Conservation (phyloP, 495 filamentous ascomycete genomes). For the Podospora anserina region DNA sequence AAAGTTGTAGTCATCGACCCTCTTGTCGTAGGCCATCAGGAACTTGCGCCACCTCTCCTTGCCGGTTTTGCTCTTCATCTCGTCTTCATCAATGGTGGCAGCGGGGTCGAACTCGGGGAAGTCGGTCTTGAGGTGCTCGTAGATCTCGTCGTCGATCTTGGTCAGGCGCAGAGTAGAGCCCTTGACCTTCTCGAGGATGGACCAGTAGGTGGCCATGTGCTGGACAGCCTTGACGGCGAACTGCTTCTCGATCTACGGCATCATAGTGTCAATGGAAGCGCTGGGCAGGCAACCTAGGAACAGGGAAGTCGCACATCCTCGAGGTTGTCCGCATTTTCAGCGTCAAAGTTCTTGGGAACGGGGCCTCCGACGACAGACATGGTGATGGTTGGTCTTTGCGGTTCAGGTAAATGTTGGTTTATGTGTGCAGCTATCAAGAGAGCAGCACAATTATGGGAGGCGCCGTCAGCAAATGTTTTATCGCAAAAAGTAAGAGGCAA, state of each 20-base stretch:
- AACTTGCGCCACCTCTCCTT: slow-evolving; percentile 97
- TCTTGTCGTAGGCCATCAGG: slow-evolving; percentile 90
- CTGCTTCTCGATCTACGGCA: slow-evolving; percentile 89
- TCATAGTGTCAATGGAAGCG: not conserved
- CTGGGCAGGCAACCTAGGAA: not conserved
- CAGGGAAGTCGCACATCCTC: slow-evolving; percentile 42
- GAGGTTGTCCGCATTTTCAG: slow-evolving; percentile 47
- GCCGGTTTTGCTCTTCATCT: slow-evolving; percentile 95
- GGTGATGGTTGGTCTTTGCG: slow-evolving; percentile 1
- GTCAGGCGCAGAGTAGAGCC: slow-evolving; percentile 86
- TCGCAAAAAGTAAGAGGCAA: not conserved
- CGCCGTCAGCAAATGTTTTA: not conserved
- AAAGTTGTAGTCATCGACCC: slow-evolving; percentile 93
- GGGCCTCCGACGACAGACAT: slow-evolving; percentile 10
- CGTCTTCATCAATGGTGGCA: slow-evolving; percentile 76
- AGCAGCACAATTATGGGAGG: not conserved
- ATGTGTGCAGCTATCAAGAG: not conserved
- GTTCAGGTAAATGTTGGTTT: not conserved
- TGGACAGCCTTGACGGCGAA: slow-evolving; percentile 98
- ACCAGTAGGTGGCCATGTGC: slow-evolving; percentile 95
- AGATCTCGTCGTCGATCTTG: slow-evolving; percentile 91
- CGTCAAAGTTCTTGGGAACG: slow-evolving; percentile 43
- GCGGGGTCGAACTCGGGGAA: slow-evolving; percentile 91
- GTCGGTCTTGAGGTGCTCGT: slow-evolving; percentile 74
- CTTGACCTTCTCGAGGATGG: slow-evolving; percentile 82